Base-by-base conservation (phyloP, 768 basidiomycete genomes). In the Rhizopogon vesiculosus region DNA sequence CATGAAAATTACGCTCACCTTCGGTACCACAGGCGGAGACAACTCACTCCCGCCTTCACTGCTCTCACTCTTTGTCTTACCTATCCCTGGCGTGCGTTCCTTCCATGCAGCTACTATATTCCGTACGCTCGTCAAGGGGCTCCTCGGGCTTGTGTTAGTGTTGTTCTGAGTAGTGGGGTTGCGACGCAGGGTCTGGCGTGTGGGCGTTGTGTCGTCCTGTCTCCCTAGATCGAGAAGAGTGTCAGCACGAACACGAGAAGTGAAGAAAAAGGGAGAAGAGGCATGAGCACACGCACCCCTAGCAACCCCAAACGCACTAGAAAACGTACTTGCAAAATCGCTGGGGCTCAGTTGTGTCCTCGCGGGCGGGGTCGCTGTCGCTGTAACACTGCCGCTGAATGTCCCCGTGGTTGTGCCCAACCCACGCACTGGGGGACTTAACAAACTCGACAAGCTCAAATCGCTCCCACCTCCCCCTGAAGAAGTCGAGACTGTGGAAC, bases 81-180 rank as follows among this genome's bases (percentile, higher is more conserved):
- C 70, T 12, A 73, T 57, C 19, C 76, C 74, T 0, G 78, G 86
- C 0, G 86, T 86, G 18, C 86, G 80, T 57, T 89, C 87, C 66
- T 90, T 91, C 89, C 90, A 93, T 7, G 86, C 76, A 0, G 84
- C 81, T 7, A 93, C 86, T 40, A 91, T 83, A 59, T 91, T 91
- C 33, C 87, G 80, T 22, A 93, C 86, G 4, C 85, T 88, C 0
- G 84, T 77, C 28, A 89, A 73, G 1, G 89, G 87, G 4, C 86
- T 87, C 8, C 86, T 80, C 4, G 89, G 86, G 3, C 85, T 83
- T 18, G 76, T 76, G 19, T 49, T 49, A 10, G 15, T 10, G 5
- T 49, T 35, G 15, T 49, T 38, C 19, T 13, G 35, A 16, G 48
- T 19, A 10, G 15, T 19, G 15, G 35, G 22, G 35, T 35, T 49